Conservation (phyloP, 164 flowering plant genomes). For the Nymphaea colorata region DNA sequence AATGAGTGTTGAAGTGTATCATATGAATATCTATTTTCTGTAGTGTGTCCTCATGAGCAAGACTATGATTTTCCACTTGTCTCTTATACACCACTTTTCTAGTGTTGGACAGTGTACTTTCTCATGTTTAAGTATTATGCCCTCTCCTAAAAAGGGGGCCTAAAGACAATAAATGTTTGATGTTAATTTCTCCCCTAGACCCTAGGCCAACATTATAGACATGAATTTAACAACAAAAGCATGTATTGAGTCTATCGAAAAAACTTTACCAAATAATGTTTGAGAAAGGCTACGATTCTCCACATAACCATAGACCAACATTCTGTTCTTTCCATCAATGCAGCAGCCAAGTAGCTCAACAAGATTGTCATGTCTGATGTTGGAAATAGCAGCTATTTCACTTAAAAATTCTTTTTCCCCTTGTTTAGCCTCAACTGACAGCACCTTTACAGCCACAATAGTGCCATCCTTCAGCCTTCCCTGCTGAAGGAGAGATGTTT, state of each 20-base stretch:
- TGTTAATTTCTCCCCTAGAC: too few relatives aligned
- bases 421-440: conserved; percentile 72
- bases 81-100: too few relatives aligned
- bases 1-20: too few relatives aligned
- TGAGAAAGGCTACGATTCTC: conserved; percentile 82
- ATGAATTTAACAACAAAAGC: background rate
- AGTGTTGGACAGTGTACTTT: too few relatives aligned
- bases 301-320: conserved; percentile 74
- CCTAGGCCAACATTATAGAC: background rate
- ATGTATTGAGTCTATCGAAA: background rate
- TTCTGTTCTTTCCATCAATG: conserved; percentile 67
- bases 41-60: too few relatives aligned
- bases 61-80: too few relatives aligned
- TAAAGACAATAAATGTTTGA: too few relatives aligned
- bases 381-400: conserved; percentile 64
- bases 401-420: conserved; percentile 75
- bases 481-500: conserved; percentile 21
- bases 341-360: conserved; percentile 86
- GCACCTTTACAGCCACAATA: conserved; percentile 81
- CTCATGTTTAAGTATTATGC: too few relatives aligned
- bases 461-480: conserved; percentile 69
- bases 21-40: too few relatives aligned
- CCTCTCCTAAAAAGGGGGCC: too few relatives aligned
- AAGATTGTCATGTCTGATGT: conserved; percentile 67
- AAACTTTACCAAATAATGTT: conserved; percentile 61